phyloP scores from a whole-genome alignment of 345 rosid genomes.

The Melaleuca alternifolia region DNA sequence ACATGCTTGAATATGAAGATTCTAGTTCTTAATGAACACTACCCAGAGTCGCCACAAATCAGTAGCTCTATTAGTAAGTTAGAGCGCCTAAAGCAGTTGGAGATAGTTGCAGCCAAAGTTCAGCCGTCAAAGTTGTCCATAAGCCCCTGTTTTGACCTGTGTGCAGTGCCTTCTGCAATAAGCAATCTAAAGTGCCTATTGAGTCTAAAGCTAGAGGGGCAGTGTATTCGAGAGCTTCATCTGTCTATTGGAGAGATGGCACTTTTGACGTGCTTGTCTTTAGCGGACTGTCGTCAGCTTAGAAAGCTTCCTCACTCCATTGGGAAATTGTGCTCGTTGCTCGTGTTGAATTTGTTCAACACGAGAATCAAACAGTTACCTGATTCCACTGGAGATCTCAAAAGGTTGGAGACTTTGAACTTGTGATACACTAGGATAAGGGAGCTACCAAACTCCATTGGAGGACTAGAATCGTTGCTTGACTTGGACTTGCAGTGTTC shows the following conservation, averaged over 20 bases:
- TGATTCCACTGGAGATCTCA: not conserved
- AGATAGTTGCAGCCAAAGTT: not conserved
- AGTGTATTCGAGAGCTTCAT: not conserved
- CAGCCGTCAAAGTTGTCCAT: not conserved
- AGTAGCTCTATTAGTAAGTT: not conserved
- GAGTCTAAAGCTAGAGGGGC: not conserved
- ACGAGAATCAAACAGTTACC: not conserved
- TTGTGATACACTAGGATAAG: not conserved
- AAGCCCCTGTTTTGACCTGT: not conserved
- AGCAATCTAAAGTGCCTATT: not conserved
- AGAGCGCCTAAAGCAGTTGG: not conserved
- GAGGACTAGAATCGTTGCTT: not conserved
- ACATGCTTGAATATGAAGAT: not conserved
- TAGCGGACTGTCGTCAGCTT: not conserved
- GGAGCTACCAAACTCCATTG: not conserved
- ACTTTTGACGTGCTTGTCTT: not conserved
- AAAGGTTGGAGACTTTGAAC: not conserved
- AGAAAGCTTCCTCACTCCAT: not conserved
- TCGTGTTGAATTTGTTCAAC: fast-evolving
- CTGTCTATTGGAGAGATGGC: not conserved
- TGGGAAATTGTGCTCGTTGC: not conserved
- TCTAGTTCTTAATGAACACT: not conserved
- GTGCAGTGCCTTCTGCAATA: not conserved
- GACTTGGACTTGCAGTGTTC: fast-evolving
- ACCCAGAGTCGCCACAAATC: not conserved